Evolutionary conservation across 805 yeast genomes (phyloP), one percentile per base, ranked within the genome.

Genomic region (Lipomyces chichibuensis): DNA sequence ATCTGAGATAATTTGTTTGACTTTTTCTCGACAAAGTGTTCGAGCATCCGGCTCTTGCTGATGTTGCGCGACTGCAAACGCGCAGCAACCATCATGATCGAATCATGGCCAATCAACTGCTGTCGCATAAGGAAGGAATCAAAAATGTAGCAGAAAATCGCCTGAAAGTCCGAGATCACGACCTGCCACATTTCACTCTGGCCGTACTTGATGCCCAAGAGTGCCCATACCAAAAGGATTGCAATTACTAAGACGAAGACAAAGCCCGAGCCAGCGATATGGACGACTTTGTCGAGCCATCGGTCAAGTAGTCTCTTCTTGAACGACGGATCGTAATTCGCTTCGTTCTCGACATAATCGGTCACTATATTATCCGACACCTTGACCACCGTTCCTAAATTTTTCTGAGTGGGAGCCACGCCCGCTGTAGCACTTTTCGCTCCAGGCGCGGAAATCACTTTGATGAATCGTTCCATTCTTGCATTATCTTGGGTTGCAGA

Each of bases 71-170:
- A 65, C 51, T 56, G 52, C 39, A 65, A 32, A 25, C 57, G 55
- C 37, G 69, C 68, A 29, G 63, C 14, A 29, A 51, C 64, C n/a
- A 33, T 64, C 25, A 49, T 33, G 17, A 64, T 6, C 14, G 54
- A 53, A 33, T 37, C 57, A 39, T 65, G 59, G 17, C 43, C 29
- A 43, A 64, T 65, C 37, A 51, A 65, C 37, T 65, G 69, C 49
- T 65, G 67, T 4, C 69, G 68, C 69, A 65, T 65, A 25, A 65
- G 65, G 23, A 65, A 33, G 6, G 67, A 37, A 29, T 64, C 69
- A 20, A 60, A 64, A 20, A 64, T 33, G 33, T 57, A 57, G 39
- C 55, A 43, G 27, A 58, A 35, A n/a, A 65, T 59, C 23, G 69
- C 62, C 27, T 65, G 64, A 49, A 51, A 62, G 35, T 65, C 67